Conservation (phyloP, 129 eudicot species). For the Pseudognaphalium luteoalbum region DNA sequence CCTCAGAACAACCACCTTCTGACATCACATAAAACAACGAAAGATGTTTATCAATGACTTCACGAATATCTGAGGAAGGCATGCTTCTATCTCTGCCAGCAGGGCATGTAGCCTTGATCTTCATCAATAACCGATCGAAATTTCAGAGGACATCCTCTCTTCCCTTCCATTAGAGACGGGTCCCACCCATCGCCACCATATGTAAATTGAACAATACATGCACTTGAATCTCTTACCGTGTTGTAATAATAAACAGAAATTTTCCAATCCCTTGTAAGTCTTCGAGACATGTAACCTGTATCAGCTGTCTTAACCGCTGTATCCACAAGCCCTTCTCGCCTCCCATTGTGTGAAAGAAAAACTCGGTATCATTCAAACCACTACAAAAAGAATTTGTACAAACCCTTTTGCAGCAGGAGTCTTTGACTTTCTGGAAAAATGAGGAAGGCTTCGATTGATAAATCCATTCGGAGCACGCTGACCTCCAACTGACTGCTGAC, state of each 20-base stretch:
- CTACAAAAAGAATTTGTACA: constrained; percentile 86
- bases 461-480: constrained; percentile 94
- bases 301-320: constrained; percentile 99
- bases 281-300: constrained; percentile 95
- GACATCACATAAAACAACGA: constrained; percentile 46
- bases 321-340: constrained; percentile 98
- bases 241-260: constrained; percentile 71
- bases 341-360: constrained; percentile 98
- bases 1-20: constrained; percentile 60
- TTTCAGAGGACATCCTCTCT: constrained; percentile 75
- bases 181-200: constrained; percentile 97
- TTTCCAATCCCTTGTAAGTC: constrained; percentile 89
- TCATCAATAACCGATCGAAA: constrained; percentile 68
- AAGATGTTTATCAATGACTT: constrained; percentile 47
- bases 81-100: constrained; percentile 46
- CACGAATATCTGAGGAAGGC: constrained; percentile 48
- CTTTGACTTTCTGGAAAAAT: constrained; percentile 70
- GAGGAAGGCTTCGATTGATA: constrained; percentile 84
- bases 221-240: constrained; percentile 85
- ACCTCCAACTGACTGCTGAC: constrained; percentile 95
- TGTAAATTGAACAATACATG: constrained; percentile 72
- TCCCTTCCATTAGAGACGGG: constrained; percentile 90
- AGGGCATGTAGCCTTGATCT: constrained; percentile 90
- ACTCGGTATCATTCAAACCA: constrained; percentile 90
- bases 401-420: constrained; percentile 90